Conservation (phyloP, 805 yeast species). For the Barnettozyma californica region DNA sequence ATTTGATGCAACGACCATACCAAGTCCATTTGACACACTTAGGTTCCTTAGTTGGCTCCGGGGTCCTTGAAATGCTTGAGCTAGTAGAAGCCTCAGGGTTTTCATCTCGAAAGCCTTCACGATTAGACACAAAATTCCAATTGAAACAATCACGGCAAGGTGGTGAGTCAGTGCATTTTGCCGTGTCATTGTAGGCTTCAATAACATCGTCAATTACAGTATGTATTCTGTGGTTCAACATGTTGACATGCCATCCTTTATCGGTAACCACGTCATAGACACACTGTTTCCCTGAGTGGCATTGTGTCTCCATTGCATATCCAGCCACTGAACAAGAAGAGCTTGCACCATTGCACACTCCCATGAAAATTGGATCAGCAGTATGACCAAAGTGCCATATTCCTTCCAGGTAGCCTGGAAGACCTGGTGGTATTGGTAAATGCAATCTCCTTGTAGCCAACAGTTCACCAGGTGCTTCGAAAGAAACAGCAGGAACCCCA, state of each 20-base stretch:
- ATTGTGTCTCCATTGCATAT: conserved; percentile 93
- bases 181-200: conserved; percentile 66
- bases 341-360: conserved; percentile 92
- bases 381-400: conserved; percentile 96
- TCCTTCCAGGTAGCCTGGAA: conserved; percentile 70
- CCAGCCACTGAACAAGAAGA: conserved; percentile 88
- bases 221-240: conserved; percentile 85
- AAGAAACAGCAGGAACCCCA: conserved; percentile 86
- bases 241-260: conserved; percentile 84
- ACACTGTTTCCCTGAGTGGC: conserved; percentile 88
- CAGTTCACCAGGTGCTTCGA: conserved; percentile 90
- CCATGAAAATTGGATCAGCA: conserved; percentile 96
- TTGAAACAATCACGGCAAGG: conserved; percentile 88
- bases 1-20: conserved; percentile 61
- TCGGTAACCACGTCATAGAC: conserved; percentile 86
- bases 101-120: conserved; percentile 11
- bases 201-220: conserved; percentile 83
- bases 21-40: conserved; percentile 28
- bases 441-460: conserved; percentile 81
- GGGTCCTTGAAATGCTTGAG: neutral
- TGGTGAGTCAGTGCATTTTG: conserved; percentile 66
- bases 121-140: conserved; percentile 68
- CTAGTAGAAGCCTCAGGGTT: conserved; percentile 1
- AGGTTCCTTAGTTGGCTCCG: conserved; percentile 22
- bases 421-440: conserved; percentile 89